These are phyloP conservation scores for Ajuga chamaepitys DNA, from an alignment of 257 asterid species.

Conservation along the genomic window DNA sequence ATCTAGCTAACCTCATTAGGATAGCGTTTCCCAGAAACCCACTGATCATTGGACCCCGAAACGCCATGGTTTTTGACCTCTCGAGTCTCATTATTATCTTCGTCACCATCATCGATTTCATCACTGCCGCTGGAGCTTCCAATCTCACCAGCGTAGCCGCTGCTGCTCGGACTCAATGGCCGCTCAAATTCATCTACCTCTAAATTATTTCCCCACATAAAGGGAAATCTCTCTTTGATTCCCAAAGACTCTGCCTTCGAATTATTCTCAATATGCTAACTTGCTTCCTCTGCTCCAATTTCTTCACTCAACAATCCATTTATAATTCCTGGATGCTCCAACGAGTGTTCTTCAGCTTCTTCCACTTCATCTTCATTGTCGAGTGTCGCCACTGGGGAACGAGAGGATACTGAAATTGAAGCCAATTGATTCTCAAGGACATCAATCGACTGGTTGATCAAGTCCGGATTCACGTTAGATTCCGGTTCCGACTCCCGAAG, in stretches of 20 bases:
- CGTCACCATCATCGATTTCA: no score
- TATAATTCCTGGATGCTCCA: slow-evolving; percentile 16
- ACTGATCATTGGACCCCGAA: slow-evolving; percentile 33
- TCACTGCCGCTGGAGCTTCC: slow-evolving; percentile 82
- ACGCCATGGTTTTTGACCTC: slow-evolving; percentile 37
- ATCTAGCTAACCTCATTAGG: slow-evolving; percentile 56
- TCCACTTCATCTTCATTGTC: slow-evolving; percentile 27
- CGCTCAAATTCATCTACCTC: slow-evolving; percentile 53
- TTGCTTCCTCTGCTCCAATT: slow-evolving; percentile 17
- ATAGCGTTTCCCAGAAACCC: slow-evolving; percentile 82
- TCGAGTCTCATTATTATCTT: slow-evolving; percentile 31
- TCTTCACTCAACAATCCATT: slow-evolving; percentile 34
- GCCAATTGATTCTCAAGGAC: slow-evolving; percentile 88
- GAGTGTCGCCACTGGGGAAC: slow-evolving; percentile 28
- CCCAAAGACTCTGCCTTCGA: slow-evolving; percentile 34
- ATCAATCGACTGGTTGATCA: slow-evolving; percentile 84
- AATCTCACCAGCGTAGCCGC: slow-evolving; percentile 92
- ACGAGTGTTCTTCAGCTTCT: slow-evolving; percentile 19
- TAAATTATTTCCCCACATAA: slow-evolving; percentile 33
- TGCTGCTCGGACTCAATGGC: slow-evolving; percentile 80
- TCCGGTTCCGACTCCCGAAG: not conserved
- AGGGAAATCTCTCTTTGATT: slow-evolving; percentile 21
- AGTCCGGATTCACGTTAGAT: slow-evolving; percentile 20
- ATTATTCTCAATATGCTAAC: slow-evolving; percentile 17
- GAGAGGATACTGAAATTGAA: slow-evolving; percentile 67